Percentiles rank a stretch among this genome's conserved stretches.
These are phyloP conservation scores for Brassica cretica DNA, from an alignment of 345 rosid genomes.

Conservation along the genomic window DNA sequence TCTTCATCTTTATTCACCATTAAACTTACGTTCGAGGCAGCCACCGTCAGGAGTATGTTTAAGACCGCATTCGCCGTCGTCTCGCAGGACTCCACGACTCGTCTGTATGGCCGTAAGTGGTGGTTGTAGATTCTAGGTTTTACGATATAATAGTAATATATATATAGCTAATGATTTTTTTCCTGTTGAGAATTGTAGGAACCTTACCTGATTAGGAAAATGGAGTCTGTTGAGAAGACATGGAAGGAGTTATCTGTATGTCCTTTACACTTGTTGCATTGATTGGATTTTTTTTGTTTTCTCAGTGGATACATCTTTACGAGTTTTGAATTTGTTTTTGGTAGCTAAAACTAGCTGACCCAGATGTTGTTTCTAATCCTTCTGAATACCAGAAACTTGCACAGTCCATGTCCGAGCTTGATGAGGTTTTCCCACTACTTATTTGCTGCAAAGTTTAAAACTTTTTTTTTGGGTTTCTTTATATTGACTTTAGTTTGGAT, in stretches of 20 bases:
- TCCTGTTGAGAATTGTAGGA: constrained; percentile 50
- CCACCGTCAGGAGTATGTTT: constrained; percentile 32
- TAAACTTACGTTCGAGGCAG: constrained; percentile 25
- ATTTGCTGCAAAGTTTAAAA: constrained; percentile 3
- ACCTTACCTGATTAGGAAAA: constrained; percentile 71
- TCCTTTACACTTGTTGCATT: background rate
- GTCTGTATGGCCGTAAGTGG: constrained; percentile 86
- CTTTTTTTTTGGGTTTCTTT: background rate
- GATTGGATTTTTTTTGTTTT: background rate
- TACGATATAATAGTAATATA: no score
- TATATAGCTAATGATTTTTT: background rate
- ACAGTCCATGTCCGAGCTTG: constrained; percentile 83
- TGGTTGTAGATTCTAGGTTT: background rate
- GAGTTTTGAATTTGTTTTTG: constrained; percentile 4
- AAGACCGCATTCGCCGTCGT: constrained; percentile 33
- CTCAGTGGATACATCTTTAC: background rate
- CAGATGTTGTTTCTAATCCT: constrained; percentile 78
- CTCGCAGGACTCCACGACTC: constrained; percentile 48
- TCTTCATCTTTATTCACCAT: constrained; percentile 32
- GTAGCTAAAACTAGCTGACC: constrained; percentile 89
- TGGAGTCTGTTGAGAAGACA: constrained; percentile 93
- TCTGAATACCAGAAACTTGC: constrained; percentile 84
- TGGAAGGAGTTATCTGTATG: constrained; percentile 93
- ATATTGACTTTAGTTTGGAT: constrained; percentile 7
- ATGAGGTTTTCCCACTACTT: constrained; percentile 53